Evolutionary conservation across 192 early-diverging fungal species (phyloP).

Genomic region (Umbelopsis vinacea): DNA sequence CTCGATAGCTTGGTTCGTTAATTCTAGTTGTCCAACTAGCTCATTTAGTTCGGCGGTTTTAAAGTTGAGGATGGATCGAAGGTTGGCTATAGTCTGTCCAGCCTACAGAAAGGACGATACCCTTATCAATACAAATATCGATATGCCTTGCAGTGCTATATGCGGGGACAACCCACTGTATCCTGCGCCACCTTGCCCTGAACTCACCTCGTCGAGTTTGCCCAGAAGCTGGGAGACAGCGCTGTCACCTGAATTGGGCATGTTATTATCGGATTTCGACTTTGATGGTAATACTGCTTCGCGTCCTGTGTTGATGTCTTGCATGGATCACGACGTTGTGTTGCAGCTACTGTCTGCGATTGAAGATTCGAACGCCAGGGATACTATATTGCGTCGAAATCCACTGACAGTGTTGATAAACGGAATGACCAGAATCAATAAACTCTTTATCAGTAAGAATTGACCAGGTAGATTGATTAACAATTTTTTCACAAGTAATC

Average conservation of each 20-base stretch:
- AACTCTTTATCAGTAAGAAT: not conserved
- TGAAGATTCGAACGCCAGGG: not conserved
- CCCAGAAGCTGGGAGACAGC: constrained; percentile 18
- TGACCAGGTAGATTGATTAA: not conserved
- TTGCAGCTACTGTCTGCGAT: not conserved
- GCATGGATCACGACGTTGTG: not conserved
- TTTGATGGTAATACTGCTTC: not conserved
- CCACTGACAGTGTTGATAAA: too few species aligned
- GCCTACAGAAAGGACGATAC: constrained; percentile 17
- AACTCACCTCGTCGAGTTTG: constrained; percentile 31
- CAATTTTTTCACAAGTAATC: not conserved
- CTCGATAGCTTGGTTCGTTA: constrained; percentile 33
- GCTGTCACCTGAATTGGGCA: constrained; percentile 11
- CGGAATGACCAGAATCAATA: not conserved
- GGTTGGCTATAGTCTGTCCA: constrained; percentile 35
- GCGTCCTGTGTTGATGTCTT: not conserved
- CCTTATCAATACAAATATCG: not conserved
- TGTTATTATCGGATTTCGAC: not conserved
- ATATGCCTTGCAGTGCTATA: not conserved
- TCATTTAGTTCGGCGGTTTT: constrained; percentile 38
- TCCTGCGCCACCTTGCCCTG: not conserved
- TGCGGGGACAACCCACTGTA: not conserved
- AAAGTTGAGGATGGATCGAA: constrained; percentile 29
- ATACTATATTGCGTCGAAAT: not conserved
- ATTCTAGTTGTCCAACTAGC: constrained; percentile 32